Base-by-base conservation (phyloP, 2,329 filamentous ascomycete genomes). In the Bipolaris victoriae region DNA sequence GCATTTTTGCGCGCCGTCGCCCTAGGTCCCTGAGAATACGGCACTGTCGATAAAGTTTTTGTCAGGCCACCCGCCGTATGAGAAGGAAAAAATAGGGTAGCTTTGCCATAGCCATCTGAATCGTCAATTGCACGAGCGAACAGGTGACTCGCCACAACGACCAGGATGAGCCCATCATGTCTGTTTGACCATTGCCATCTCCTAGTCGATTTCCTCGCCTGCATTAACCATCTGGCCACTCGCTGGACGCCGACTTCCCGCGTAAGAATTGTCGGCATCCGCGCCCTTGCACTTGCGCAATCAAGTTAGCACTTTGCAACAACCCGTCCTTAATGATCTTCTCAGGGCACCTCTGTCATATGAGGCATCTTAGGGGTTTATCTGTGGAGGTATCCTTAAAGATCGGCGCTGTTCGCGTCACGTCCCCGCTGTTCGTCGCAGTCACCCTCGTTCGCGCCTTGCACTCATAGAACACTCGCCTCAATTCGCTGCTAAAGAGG, bases 331-430 rank as follows among this genome's bases (percentile, higher is more conserved):
- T 16, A 7, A 3, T 15, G 24, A 35, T 50, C 26, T 44, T 13
- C 39, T 15, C 39, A 36, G 29, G 39, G 49, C 9, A 36, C 20
- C 18, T 24, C 11, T 36, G n/a, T 53, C 40, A 31, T 39, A 48
- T 33, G 46, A 50, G 43, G 43, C 10, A 31, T 31, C 10, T 31
- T 13, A 40, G 54, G 43, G 41, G 43, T 13, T 33, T 47, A 20
- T 46, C 26, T 29, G 43, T 56, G 43, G 33, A 52, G 48, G 43
- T 31, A 52, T 24, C 45, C 35, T 48, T 36, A 57, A 52, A 52
- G 52, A 56, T 56, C 40, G 35, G 26, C 46, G 31, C 44, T 39
- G 41, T 45, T 52, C 45, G 15, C 24, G 33, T 7, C 35, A 40
- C 24, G 9, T 33, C 26, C 48, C 53, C 33, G 48, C 43, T 47